Evolutionary conservation across 441 rosid genomes (phyloP).

Genomic region (Populus hybrid): DNA sequence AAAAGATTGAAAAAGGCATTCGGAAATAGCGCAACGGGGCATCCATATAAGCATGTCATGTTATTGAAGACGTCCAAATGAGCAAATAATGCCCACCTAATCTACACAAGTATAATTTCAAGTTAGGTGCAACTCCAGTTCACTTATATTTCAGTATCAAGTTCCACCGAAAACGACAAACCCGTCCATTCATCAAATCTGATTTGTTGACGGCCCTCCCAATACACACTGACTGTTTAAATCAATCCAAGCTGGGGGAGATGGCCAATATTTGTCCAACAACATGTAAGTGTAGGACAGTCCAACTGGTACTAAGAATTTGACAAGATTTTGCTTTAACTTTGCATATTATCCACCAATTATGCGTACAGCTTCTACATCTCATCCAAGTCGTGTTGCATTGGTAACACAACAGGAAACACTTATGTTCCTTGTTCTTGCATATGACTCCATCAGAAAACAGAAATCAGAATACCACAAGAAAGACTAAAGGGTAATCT

Average conservation of each 20-base stretch:
- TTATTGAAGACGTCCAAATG: not conserved
- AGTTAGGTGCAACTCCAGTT: not conserved
- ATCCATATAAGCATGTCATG: not conserved
- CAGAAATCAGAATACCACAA: not conserved
- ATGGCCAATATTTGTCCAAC: not conserved
- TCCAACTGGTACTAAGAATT: not conserved
- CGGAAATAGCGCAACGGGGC: no score
- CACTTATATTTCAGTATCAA: no score
- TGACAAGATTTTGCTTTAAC: not conserved
- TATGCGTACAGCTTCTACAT: not conserved
- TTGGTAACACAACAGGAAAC: not conserved
- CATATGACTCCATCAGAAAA: not conserved
- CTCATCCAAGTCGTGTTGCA: not conserved
- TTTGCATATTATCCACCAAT: not conserved
- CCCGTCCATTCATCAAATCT: no score
- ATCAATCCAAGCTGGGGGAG: not conserved
- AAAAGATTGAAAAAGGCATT: not conserved
- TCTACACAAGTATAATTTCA: not conserved
- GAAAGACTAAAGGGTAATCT: not conserved
- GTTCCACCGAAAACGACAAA: no score
- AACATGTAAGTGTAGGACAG: not conserved
- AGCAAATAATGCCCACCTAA: not conserved
- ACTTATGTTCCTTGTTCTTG: not conserved
- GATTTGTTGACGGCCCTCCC: no score
- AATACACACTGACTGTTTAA: not conserved